These are phyloP conservation scores for Tulasnella sp. DNA, from an alignment of 768 basidiomycete species.

Conservation along the genomic window DNA sequence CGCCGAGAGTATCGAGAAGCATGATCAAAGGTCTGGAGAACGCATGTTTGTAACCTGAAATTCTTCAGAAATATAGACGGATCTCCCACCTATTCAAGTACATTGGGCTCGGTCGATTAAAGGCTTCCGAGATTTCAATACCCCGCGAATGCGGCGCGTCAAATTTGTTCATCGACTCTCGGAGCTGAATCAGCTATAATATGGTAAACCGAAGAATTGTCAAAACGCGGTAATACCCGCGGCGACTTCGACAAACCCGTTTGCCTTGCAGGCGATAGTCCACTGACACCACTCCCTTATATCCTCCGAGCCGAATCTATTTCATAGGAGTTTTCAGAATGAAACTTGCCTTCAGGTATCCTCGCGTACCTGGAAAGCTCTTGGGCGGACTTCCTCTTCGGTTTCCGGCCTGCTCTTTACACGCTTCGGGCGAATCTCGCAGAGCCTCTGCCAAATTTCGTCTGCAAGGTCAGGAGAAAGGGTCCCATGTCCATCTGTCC, in stretches of 20 bases:
- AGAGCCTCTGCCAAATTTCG: conserved; percentile 46
- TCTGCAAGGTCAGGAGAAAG: conserved; percentile 54
- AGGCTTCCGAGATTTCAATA: conserved; percentile 65
- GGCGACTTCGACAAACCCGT: not conserved
- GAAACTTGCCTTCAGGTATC: not conserved
- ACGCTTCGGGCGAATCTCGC: conserved; percentile 5
- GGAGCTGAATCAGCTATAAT: conserved; percentile 50
- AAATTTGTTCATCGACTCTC: conserved; percentile 73
- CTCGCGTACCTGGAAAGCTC: not conserved
- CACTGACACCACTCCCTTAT: conserved; percentile 70
- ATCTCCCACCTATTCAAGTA: conserved; percentile 61
- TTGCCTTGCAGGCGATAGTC: conserved; percentile 45
- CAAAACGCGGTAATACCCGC: not conserved
- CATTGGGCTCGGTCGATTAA: conserved; percentile 50
- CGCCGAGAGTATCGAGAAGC: conserved; percentile 69
- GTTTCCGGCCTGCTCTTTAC: conserved; percentile 25
- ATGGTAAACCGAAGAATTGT: not conserved
- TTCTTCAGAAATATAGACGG: not conserved
- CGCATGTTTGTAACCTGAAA: not conserved
- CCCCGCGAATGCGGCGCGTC: conserved; percentile 38
- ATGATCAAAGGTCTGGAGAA: conserved; percentile 56
- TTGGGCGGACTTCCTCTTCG: conserved; percentile 41
- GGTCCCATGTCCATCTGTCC: conserved; percentile 77
- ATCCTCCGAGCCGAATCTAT: conserved; percentile 71
- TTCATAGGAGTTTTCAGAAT: not conserved